Base-by-base conservation (phyloP, 139 green algal genomes). In the Haematococcus lacustris region DNA sequence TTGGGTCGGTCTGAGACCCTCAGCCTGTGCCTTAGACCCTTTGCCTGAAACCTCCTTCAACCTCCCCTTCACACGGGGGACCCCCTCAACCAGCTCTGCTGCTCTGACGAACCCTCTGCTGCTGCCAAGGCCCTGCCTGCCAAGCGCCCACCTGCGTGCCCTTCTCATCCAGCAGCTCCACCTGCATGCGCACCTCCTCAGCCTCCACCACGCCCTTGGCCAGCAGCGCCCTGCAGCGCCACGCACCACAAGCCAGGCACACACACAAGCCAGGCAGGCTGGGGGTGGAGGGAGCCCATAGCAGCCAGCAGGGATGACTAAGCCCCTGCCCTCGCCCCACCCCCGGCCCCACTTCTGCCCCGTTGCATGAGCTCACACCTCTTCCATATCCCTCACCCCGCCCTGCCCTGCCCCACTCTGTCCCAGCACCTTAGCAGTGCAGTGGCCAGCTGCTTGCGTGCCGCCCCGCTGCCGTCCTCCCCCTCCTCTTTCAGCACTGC, bases 91-190 rank as follows among this genome's bases (percentile, higher is more conserved):
- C 17, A 17, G 47, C 17, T 17, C 47, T 57, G 47, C 47, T 57
- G 9, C 9, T 17, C n/a, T n/a, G n/a, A n/a, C n/a, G n/a, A n/a
- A 28, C 17, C 13, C 17, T 28, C 47, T 57, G 47, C 47, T 17
- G 9, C 47, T 57, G 47, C 13, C 17, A 57, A 9, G 17, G 47
- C 47, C 17, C 9, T 17, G n/a, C n/a, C n/a, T n/a, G n/a, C n/a
- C n/a, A n/a, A n/a, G n/a, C n/a, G n/a, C n/a, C n/a, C n/a, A n/a
- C n/a, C n/a, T n/a, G n/a, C n/a, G n/a, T n/a, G n/a, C n/a, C n/a
- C n/a, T n/a, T n/a, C n/a, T n/a, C n/a, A n/a, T 70, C 63, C 63
- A 70, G 33, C 5, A 37, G 32, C 38, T 70, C 63, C 35, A 70
- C 38, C 17, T 5, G 6, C 38, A 33, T 17, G 30, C 63, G 35